A percentile compares a stretch with the other conserved stretches of the same genome.
These are phyloP conservation scores for Boletus rufocinnamomeus DNA, from an alignment of 768 basidiomycete species.

Conservation along the genomic window DNA sequence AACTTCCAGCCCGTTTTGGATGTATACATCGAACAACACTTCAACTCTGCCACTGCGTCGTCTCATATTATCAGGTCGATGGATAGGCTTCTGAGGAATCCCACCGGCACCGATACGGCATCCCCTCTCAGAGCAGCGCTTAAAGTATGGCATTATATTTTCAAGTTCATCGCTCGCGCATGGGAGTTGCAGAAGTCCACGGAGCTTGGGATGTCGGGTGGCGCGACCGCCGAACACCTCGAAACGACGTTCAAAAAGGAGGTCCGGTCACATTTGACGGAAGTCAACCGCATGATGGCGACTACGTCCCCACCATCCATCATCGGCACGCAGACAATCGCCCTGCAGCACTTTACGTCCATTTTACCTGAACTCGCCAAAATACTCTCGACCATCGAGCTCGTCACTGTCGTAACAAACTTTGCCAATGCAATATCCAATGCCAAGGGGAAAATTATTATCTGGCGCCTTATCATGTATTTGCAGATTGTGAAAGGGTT, in stretches of 20 bases:
- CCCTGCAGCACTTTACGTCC: constrained; percentile 89
- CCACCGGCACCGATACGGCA: constrained; percentile 70
- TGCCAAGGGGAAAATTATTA: constrained; percentile 82
- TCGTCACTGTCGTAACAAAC: constrained; percentile 81
- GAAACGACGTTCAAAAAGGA: constrained; percentile 86
- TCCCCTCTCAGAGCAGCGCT: constrained; percentile 83
- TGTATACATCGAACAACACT: constrained; percentile 90
- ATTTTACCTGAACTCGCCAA: constrained; percentile 86
- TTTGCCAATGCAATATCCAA: constrained; percentile 83
- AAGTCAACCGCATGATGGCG: constrained; percentile 90
- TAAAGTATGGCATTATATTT: constrained; percentile 96
- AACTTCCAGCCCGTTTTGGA: constrained; percentile 94
- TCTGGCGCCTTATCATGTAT: constrained; percentile 94
- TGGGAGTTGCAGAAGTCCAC: constrained; percentile 84
- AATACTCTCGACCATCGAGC: constrained; percentile 78
- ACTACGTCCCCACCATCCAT: constrained; percentile 76
- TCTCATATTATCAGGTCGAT: constrained; percentile 87
- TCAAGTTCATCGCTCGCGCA: constrained; percentile 92
- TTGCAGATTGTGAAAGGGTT: constrained; percentile 88
- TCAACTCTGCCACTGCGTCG: constrained; percentile 76
- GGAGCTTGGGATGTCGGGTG: constrained; percentile 76
- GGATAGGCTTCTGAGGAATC: constrained; percentile 76
- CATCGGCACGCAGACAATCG: constrained; percentile 94
- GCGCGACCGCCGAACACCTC: constrained; percentile 82
- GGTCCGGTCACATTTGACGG: constrained; percentile 69